Percentiles rank a stretch among this genome's conserved stretches.
These are phyloP conservation scores for Yarrowia sp. DNA, from an alignment of 805 yeast species.

Conservation along the genomic window DNA sequence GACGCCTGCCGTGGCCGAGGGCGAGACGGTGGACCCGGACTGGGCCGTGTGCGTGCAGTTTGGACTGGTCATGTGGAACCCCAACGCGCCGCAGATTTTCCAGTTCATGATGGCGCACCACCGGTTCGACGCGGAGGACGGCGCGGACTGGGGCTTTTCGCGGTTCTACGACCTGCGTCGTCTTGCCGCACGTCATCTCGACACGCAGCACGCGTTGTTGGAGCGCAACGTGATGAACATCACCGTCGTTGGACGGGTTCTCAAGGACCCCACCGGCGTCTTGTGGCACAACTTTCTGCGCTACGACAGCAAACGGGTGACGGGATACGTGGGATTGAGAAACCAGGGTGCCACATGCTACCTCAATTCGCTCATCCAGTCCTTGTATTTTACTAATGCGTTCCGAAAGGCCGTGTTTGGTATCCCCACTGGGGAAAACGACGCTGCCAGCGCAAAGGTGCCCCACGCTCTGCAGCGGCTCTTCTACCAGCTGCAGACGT, in stretches of 20 bases:
- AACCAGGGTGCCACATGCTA: constrained; percentile 99
- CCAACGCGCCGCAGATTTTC: constrained; percentile 68
- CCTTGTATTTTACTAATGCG: constrained; percentile 81
- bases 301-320: constrained; percentile 78
- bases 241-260: constrained; percentile 75
- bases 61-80: constrained; percentile 83
- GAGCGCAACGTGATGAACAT: constrained; percentile 68
- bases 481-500: constrained; percentile 78
- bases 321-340: constrained; percentile 91
- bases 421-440: constrained; percentile 75
- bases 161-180: constrained; percentile 67
- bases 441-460: constrained; percentile 63
- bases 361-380: constrained; percentile 88
- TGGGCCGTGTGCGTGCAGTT: constrained; percentile 96
- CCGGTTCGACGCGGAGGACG: constrained; percentile 69
- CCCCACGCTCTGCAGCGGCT: constrained; percentile 86
- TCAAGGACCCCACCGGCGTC: constrained; percentile 92
- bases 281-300: constrained; percentile 88
- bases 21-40: constrained; percentile 47
- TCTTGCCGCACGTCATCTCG: constrained; percentile 51
- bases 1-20: constrained; percentile 47
- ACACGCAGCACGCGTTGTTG: constrained; percentile 54
- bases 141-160: constrained; percentile 96
- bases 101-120: constrained; percentile 72
- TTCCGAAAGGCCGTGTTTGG: constrained; percentile 87